Base-by-base conservation (phyloP, 129 eudicot species). In the sunflower (Helianthus annuus) region DNA sequence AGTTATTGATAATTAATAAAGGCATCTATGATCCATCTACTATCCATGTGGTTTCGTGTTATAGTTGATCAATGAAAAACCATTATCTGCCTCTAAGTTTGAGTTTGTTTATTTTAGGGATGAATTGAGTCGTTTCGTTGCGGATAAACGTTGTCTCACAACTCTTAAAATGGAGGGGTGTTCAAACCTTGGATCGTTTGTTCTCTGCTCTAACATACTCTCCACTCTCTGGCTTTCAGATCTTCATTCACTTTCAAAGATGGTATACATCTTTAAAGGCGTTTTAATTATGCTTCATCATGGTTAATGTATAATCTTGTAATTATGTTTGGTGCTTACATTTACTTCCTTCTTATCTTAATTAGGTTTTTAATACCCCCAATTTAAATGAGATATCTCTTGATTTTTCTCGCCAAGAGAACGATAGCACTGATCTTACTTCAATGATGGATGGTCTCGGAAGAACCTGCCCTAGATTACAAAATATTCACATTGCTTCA, bases 151-250 rank as follows among this genome's bases (percentile, higher is more conserved):
- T 42, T 88, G 84, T 65, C 92, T 95, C 32, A 76, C 90, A 68
- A 91, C 80, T 78, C 88, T 95, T 64, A 95, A 91, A 78, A 81
- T 95, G 89, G 97, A 90, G 72, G 94, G 97, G 36, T 95, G 99
- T 84, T 79, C 82, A 34, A 86, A 85, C 85, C 82, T 95, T 40
- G 99, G 96, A 54, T 83, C 90, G 29, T 73, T 95, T 51, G 72
- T 66, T 69, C 82, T 91, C 59, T 81, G 72, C 81, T 95, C 99
- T 61, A 79, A 76, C 38, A 91, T 87, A 34, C 85, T 90, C 44
- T 90, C 94, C 49, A 88, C 86, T 17, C 87, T 95, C 11, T 95
- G 96, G 95, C 99, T 95, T 55, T 91, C 97, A 45, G 96, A 86
- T 86, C 97, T 95, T 68, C 84, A 88, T 58, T 90, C 91, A 16